A percentile compares a stretch with the other conserved stretches of the same genome.
Conservation (phyloP, 345 rosid species). For the Melastoma malabathricum region DNA sequence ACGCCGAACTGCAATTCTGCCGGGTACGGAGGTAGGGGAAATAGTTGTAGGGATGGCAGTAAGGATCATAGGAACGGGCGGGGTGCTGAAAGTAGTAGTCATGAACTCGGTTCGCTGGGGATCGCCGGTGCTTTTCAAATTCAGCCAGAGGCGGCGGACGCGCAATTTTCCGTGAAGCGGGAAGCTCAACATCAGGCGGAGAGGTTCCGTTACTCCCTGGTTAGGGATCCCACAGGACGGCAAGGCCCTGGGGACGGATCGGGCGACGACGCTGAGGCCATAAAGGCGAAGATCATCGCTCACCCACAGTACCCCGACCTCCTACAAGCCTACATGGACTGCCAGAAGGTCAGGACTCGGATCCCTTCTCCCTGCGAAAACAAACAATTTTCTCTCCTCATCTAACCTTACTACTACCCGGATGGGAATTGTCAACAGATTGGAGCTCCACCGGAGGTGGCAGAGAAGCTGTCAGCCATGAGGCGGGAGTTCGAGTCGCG, state of each 20-base stretch:
- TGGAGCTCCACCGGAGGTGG: conserved; percentile 44
- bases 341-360: conserved; percentile 29
- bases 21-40: not conserved
- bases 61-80: not conserved
- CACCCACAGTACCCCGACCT: conserved; percentile 48
- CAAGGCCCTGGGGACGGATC: conserved; percentile 34
- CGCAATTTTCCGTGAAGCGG: no score
- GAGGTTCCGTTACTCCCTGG: not conserved
- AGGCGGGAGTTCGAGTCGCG: conserved; percentile 13
- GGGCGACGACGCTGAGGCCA: conserved; percentile 44
- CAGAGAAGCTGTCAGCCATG: conserved; percentile 14
- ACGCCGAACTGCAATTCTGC: conserved; percentile 13
- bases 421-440: conserved; percentile 17
- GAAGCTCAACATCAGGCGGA: not conserved
- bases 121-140: conserved; percentile 10
- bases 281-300: conserved; percentile 48
- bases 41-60: conserved; percentile 2
- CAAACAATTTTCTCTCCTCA: not conserved
- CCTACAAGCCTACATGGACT: conserved; percentile 39
- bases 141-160: not conserved
- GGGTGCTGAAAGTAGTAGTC: conserved; percentile 17
- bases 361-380: not conserved
- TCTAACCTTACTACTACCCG: no score
- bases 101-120: conserved; percentile 42
- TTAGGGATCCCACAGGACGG: conserved; percentile 9